These are phyloP conservation scores for Pogostemon cablin DNA, from an alignment of 257 asterid species.

Conservation along the genomic window DNA sequence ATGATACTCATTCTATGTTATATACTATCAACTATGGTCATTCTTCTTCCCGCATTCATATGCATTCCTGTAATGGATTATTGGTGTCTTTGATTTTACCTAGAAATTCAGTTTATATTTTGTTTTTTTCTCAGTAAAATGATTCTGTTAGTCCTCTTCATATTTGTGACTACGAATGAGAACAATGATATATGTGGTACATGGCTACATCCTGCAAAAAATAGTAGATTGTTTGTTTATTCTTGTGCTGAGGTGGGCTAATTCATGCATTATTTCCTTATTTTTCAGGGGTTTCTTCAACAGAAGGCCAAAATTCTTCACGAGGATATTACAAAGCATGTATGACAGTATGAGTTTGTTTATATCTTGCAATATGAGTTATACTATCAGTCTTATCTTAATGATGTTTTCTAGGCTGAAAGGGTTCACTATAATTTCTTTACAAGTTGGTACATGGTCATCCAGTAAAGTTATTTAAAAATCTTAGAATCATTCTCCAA, in stretches of 20 bases:
- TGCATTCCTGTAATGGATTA: neutral
- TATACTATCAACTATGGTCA: neutral
- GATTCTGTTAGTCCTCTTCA: constrained; percentile 6
- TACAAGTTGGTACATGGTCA: neutral
- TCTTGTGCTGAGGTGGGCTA: constrained; percentile 17
- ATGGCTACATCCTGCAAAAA: no score
- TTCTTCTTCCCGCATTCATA: constrained; percentile 5
- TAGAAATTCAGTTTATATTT: neutral
- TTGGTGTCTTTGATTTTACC: neutral
- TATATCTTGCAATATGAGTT: constrained; percentile 12
- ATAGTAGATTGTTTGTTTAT: no score
- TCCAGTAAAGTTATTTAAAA: neutral
- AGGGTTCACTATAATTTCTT: constrained; percentile 1
- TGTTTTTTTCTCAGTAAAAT: neutral
- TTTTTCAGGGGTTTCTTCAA: constrained; percentile 72
- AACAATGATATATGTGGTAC: neutral
- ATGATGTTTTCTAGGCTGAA: neutral
- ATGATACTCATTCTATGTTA: neutral
- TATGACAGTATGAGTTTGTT: constrained; percentile 33
- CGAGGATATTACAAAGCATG: constrained; percentile 73
- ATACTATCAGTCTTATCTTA: neutral
- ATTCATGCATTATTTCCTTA: constrained; percentile 13
- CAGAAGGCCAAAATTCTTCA: constrained; percentile 74
- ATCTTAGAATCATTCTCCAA: neutral
- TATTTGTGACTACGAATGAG: neutral